These are phyloP conservation scores for Kwoniella sp. DNA, from an alignment of 768 basidiomycete species.

Conservation along the genomic window DNA sequence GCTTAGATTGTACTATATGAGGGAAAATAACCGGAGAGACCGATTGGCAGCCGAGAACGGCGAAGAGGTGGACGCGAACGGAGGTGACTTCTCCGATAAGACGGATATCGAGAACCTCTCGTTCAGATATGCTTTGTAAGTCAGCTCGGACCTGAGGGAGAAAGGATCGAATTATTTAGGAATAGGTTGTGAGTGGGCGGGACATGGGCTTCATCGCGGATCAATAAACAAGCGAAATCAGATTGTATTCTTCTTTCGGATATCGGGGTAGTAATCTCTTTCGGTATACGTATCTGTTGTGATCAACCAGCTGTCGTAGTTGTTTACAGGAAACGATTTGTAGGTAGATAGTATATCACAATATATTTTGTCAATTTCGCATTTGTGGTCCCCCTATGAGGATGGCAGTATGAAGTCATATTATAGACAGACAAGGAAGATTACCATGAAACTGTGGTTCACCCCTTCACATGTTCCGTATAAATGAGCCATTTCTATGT, in stretches of 20 bases:
- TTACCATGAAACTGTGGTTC: too few species aligned
- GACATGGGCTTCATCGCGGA: too few species aligned
- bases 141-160: background rate
- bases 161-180: background rate
- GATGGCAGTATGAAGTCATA: too few species aligned
- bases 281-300: too few species aligned
- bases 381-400: too few species aligned
- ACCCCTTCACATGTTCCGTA: too few species aligned
- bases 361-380: too few species aligned
- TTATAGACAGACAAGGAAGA: too few species aligned
- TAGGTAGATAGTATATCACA: background rate
- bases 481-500: too few species aligned
- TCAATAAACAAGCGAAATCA: background rate
- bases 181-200: too few species aligned
- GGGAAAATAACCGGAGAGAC: slow-evolving; percentile 24
- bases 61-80: slow-evolving; percentile 3
- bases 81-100: slow-evolving; percentile 24
- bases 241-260: background rate
- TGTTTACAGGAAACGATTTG: background rate
- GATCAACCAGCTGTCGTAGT: background rate
- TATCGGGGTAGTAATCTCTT: background rate
- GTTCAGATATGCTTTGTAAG: slow-evolving; percentile 29
- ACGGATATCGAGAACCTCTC: slow-evolving; percentile 26
- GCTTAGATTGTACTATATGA: slow-evolving; percentile 27
- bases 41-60: slow-evolving; percentile 13